Evolutionary conservation across 2,329 filamentous ascomycete genomes (phyloP).

Genomic region (Colletotrichum sp.): DNA sequence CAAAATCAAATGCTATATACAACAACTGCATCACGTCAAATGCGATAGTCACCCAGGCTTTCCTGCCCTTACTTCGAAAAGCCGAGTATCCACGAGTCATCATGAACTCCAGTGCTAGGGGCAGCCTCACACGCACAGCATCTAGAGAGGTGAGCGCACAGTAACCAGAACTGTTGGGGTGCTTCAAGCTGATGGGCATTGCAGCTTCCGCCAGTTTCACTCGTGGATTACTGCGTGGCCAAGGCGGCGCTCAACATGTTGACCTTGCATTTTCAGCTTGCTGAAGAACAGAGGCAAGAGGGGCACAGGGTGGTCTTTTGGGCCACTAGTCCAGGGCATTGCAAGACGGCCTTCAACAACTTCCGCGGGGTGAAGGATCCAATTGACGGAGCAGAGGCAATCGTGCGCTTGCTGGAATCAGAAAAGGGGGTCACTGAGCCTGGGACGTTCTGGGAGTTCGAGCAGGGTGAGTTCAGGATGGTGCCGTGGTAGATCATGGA

Average conservation of each 20-base stretch:
- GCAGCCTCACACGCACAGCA: neutral
- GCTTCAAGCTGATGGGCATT: rapidly evolving
- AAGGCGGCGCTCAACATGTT: neutral
- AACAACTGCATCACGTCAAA: neutral
- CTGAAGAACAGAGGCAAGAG: neutral
- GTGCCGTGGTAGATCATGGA: neutral
- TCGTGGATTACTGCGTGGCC: neutral
- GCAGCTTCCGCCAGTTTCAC: neutral
- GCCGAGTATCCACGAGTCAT: neutral
- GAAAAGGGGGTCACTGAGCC: neutral
- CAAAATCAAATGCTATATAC: neutral
- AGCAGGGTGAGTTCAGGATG: neutral
- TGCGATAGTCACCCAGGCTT: neutral
- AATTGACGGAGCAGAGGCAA: neutral
- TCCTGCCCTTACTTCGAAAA: neutral
- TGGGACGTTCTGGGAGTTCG: neutral
- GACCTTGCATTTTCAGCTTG: neutral
- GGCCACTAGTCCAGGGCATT: neutral
- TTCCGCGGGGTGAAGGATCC: neutral
- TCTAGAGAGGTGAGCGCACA: neutral
- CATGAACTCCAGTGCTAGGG: neutral
- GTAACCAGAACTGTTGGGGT: rapidly evolving
- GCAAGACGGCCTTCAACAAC: neutral
- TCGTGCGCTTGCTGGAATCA: neutral
- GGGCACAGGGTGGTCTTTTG: neutral